A percentile compares a stretch with the other conserved stretches of the same genome.
phyloP scores from a whole-genome alignment of 2,329 filamentous ascomycete species.

The Talaromyces islandicus region DNA sequence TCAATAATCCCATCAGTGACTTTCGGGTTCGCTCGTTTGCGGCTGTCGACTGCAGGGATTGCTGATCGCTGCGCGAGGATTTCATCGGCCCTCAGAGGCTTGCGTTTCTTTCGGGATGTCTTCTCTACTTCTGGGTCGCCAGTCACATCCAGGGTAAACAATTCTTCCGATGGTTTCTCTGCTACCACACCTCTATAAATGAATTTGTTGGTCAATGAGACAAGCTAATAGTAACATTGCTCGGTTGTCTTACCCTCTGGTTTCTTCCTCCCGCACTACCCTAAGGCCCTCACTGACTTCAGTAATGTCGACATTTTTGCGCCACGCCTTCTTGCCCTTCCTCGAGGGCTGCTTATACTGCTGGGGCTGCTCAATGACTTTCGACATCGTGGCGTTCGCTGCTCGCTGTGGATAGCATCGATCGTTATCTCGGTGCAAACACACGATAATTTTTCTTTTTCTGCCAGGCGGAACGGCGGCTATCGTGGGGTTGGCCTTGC shows the following conservation, averaged over 20 bases:
- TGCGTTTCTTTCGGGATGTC: conserved; percentile 61
- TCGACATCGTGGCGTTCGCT: conserved; percentile 3
- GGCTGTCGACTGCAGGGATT: conserved; percentile 68
- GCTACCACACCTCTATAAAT: conserved; percentile 67
- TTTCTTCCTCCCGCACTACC: conserved; percentile 80
- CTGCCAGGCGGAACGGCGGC: conserved; percentile 3
- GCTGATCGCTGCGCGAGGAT: conserved; percentile 81
- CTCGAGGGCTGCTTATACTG: conserved; percentile 84
- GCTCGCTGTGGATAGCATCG: neutral
- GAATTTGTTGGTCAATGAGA: conserved; percentile 5
- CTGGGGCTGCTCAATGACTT: conserved; percentile 54
- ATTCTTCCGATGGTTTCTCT: conserved; percentile 74
- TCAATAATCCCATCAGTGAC: conserved; percentile 68
- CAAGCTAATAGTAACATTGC: neutral
- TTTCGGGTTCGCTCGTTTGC: conserved; percentile 68
- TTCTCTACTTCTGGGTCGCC: conserved; percentile 65
- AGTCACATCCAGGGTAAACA: conserved; percentile 75
- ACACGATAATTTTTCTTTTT: conserved; percentile 11
- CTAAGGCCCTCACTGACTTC: conserved; percentile 79
- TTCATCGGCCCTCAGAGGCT: conserved; percentile 81
- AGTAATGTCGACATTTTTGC: conserved; percentile 93
- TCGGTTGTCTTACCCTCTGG: conserved; percentile 61
- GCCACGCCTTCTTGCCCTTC: conserved; percentile 98
- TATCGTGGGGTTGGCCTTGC: conserved; percentile 4
- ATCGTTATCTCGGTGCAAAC: conserved; percentile 3